Base-by-base conservation (phyloP, 345 rosid genomes). In the Salix caprea region DNA sequence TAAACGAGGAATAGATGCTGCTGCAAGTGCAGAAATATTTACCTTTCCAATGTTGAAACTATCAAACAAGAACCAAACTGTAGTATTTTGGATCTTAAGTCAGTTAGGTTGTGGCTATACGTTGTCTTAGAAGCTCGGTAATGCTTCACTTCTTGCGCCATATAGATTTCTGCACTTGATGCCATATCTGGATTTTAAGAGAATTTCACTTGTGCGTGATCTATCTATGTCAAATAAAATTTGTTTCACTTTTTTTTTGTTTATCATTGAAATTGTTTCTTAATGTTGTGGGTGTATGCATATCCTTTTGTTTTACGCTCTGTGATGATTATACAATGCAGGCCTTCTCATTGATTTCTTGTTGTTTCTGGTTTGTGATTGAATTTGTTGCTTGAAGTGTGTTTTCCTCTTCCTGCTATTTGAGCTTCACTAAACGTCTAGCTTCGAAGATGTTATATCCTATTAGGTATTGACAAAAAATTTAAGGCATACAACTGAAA, bases 211-310 rank as follows among this genome's bases (percentile, higher is more conserved):
- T 34, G 9, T 46, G 18, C 23, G 12, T 13, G 37, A 44, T 32
- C 19, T 48, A 19, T 72, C 13, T 58, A 58, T 58, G 64, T 26
- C 10, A 52, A 6, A 28, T 4, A 12, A 26, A 16, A 40, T 32
- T 12, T 28, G 61, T 65, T 65, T 42, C 62, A 58, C 14, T 56
- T 5, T 48, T 58, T 44, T 48, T 28, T 13, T 48, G 60, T 64
- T 74, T 12, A 0, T 62, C 34, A 36, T 56, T 72, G 65, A 23
- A 34, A 36, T n/a, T 21, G 24, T 60, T 58, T 50, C 34, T 58
- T 19, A 28, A 10, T 74, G 70, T 69, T 65, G 39, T 75, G 21
- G 30, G 44, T 76, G 60, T 56, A 50, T 67, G 75, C 9, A 23
- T 24, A 58, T 23, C 64, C 23, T 58, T 8, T 58, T 58, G 64